Conservation (phyloP, 805 yeast species). For the Cyberlindnera japonica region DNA sequence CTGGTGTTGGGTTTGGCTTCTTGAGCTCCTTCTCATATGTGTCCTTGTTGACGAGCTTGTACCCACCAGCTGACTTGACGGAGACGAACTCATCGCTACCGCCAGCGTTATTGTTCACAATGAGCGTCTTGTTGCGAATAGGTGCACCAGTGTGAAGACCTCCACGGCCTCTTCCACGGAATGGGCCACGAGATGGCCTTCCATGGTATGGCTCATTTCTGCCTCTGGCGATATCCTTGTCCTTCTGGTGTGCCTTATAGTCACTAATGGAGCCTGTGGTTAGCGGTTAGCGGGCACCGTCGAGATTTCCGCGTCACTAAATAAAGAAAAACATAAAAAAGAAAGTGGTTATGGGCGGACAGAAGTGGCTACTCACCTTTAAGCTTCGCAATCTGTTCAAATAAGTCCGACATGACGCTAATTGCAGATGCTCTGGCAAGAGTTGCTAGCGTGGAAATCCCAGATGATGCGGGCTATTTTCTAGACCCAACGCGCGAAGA, state of each 20-base stretch:
- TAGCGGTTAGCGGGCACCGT: no score
- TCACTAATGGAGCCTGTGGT: constrained; percentile 21
- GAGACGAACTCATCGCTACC: constrained; percentile 29
- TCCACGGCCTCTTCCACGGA: constrained; percentile 21
- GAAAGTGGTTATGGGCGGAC: no score
- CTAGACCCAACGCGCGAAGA: not conserved
- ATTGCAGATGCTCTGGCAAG: not conserved
- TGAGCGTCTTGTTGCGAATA: constrained; percentile 31
- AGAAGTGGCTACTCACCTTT: constrained; percentile 20
- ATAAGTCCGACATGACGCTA: constrained; percentile 8
- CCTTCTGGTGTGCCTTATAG: constrained; percentile 7
- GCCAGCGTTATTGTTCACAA: constrained; percentile 27
- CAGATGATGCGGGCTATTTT: not conserved
- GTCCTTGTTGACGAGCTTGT: constrained; percentile 36
- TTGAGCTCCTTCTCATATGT: constrained; percentile 33
- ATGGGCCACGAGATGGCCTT: constrained; percentile 10
- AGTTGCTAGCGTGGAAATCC: no score
- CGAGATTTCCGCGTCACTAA: no score
- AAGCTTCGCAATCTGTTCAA: constrained; percentile 21
- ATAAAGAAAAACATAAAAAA: no score
- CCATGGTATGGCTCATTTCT: constrained; percentile 7
- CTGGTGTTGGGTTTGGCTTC: constrained; percentile 21
- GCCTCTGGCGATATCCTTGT: constrained; percentile 4
- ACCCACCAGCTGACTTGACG: constrained; percentile 33
- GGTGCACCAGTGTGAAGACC: constrained; percentile 10